Evolutionary conservation across 164 flowering plant species (phyloP).

Genomic region (Magnolia changhungtana): DNA sequence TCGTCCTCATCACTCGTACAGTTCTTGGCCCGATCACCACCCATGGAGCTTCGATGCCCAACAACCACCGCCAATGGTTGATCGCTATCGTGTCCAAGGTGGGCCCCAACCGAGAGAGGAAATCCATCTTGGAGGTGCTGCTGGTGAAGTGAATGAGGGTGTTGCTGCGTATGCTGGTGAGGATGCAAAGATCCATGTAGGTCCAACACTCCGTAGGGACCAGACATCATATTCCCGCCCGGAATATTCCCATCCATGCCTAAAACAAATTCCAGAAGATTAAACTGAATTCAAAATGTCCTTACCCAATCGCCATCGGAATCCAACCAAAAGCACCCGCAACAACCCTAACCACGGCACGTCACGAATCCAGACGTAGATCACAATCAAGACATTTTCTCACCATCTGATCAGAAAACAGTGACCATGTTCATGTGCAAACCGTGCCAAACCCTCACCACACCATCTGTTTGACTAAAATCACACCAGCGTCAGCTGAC

Average conservation of each 20-base stretch:
- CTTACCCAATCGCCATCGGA: neutral
- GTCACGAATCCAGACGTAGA: neutral
- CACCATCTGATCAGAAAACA: neutral
- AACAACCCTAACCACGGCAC: neutral
- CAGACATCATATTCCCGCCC: conserved; percentile 15
- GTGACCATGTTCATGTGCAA: no score
- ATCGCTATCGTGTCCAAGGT: conserved; percentile 3
- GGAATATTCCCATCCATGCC: conserved; percentile 19
- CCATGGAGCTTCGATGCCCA: neutral
- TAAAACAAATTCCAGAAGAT: neutral
- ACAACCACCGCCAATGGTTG: neutral
- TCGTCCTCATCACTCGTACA: conserved; percentile 22
- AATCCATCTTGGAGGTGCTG: conserved; percentile 18
- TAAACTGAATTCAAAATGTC: neutral
- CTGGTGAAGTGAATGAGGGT: conserved; percentile 1
- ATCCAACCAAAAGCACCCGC: neutral
- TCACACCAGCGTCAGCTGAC: no score
- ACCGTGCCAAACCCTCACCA: neutral
- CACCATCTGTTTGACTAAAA: neutral
- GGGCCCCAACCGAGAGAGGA: conserved; percentile 10
- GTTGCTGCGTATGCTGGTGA: conserved; percentile 9
- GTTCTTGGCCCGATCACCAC: conserved; percentile 8
- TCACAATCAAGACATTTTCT: neutral
- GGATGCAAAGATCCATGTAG: conserved; percentile 17
- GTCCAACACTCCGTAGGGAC: conserved; percentile 16